Conservation (phyloP, 176 grass and related monocot species). For the Aegilops umbellulata region DNA sequence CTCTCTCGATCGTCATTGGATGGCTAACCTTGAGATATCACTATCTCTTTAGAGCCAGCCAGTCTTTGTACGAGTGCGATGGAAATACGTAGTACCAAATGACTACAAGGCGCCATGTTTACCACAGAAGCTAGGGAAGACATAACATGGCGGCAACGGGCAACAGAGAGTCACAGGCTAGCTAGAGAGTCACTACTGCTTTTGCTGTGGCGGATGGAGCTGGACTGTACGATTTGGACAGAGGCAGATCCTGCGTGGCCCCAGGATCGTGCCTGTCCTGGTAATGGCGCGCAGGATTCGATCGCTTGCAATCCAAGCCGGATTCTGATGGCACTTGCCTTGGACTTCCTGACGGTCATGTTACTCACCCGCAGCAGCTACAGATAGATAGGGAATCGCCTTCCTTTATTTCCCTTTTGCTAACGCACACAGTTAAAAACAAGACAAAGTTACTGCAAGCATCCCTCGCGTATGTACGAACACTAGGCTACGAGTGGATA, state of each 20-base stretch:
- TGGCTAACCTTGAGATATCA: background rate
- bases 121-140: background rate
- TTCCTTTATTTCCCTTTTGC: slow-evolving; percentile 23
- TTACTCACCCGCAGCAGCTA: background rate
- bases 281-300: slow-evolving; percentile 58
- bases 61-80: background rate
- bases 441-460: background rate
- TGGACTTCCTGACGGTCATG: slow-evolving; percentile 44
- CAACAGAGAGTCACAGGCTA: no score
- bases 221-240: slow-evolving; percentile 27
- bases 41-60: background rate
- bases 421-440: slow-evolving; percentile 23
- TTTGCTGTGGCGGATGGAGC: slow-evolving; percentile 36
- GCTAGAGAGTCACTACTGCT: background rate
- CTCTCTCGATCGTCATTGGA: background rate
- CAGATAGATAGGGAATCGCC: slow-evolving; percentile 27
- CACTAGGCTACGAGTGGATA: background rate
- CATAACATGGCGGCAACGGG: background rate
- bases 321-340: slow-evolving; percentile 58
- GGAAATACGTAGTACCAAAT: background rate
- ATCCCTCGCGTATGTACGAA: background rate
- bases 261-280: slow-evolving; percentile 47
- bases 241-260: slow-evolving; percentile 38
- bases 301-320: slow-evolving; percentile 39
- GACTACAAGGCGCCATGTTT: background rate